Evolutionary conservation across 129 eudicot species (phyloP), one percentile per base, ranked within the genome.

Genomic region (Tagetes erecta): DNA sequence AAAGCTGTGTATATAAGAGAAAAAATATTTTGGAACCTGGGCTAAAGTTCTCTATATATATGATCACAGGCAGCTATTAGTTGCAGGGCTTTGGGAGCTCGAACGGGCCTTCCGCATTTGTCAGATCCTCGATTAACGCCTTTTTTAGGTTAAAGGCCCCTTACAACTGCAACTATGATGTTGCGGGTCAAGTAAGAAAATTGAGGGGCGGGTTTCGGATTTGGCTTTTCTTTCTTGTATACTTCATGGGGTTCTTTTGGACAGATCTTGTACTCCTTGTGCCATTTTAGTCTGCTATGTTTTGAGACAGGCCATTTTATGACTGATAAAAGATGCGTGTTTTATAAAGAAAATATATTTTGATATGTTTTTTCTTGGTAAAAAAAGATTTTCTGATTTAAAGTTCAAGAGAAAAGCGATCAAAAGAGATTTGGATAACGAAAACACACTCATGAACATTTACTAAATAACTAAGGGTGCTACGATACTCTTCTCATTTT

Each of bases 1-100:
- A 31, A 0, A 34, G 10, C 2, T 27, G 11, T 46, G 58, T 11
- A 12, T 8, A 0, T 3, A 27, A 37, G 1, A 5, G 6, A 8
- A 6, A 45, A 3, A 2, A n/a, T 64, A 1, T 14, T 64, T 1
- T 14, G 42, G 9, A 65, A 66, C 52, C 33, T 14, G 9, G 34
- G 49, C 45, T 37, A 67, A 68, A 40, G 7, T 56, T 44, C 35
- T 58, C 12, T 73, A 34, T 70, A 51, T 69, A 41, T 52, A 35
- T 71, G 50, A 72, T 56, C 46, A 60, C 92, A 93, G 98, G 98
- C 95, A 31, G 96, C 86, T 53, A 77, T 84, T 6, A 68, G 85
- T 51, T 90, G 97, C 56, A 78, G 92, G 76, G 91, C 85, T 20
- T 70, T 93, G 83, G 98, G 98, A 83, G 98, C 97, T 60, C 78